A percentile compares a stretch with the other conserved stretches of the same genome.
Conservation (phyloP, 163 green algal species). For the Smithsoniella earleae region DNA sequence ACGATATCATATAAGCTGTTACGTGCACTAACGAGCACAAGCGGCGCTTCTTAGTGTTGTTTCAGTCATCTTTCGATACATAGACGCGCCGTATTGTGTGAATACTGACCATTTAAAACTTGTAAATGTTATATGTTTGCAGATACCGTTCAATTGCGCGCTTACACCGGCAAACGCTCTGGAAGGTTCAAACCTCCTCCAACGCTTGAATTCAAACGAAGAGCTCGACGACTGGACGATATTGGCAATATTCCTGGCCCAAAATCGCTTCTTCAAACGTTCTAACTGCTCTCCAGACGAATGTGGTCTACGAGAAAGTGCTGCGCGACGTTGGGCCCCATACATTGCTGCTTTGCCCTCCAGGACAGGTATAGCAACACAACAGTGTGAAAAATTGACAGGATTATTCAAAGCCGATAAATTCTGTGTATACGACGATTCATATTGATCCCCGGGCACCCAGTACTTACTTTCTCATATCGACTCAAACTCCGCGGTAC, state of each 20-base stretch:
- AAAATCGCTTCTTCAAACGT: not conserved
- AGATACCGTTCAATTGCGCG: constrained; percentile 3
- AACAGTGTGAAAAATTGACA: too few relatives aligned
- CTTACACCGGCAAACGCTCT: not conserved
- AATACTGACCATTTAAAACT: not conserved
- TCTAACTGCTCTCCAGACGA: not conserved
- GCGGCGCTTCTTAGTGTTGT: not conserved
- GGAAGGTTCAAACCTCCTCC: not conserved
- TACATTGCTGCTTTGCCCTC: not conserved
- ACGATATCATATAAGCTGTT: not conserved
- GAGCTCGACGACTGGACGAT: constrained; percentile 4
- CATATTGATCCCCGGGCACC: too few relatives aligned
- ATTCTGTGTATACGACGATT: too few relatives aligned
- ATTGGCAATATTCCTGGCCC: constrained; percentile 11
- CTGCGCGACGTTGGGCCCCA: not conserved
- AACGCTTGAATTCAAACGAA: not conserved
- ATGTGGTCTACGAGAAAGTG: not conserved
- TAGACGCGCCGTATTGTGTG: not conserved
- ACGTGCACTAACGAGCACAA: not conserved
- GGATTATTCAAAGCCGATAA: too few relatives aligned
- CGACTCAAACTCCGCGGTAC: too few relatives aligned
- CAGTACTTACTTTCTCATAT: too few relatives aligned
- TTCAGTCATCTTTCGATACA: not conserved
- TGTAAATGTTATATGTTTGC: not conserved
- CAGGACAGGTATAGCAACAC: not conserved